These are phyloP conservation scores for Borealophlyctis nickersoniae DNA, from an alignment of 192 early-diverging fungal genomes.

Conservation along the genomic window DNA sequence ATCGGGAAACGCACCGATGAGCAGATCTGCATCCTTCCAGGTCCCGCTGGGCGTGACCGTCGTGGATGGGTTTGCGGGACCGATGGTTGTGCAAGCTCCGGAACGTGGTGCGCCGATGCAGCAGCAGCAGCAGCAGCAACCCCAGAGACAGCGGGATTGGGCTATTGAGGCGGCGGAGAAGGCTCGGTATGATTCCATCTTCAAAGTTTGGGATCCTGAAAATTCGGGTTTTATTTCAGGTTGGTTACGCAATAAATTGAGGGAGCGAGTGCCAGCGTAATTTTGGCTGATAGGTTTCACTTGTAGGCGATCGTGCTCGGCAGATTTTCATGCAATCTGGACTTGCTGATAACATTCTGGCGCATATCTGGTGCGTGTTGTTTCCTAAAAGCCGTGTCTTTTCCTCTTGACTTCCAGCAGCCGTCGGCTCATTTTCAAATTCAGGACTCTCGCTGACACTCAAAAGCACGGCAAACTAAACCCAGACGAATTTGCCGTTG, in stretches of 20 bases:
- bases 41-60: conserved; percentile 21
- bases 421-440: conserved; percentile 4
- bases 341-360: conserved; percentile 63
- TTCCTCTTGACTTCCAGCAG: not conserved
- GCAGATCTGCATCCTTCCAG: conserved; percentile 14
- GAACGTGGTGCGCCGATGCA: not conserved
- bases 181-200: conserved; percentile 57
- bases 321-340: conserved; percentile 75
- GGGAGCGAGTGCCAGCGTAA: not conserved
- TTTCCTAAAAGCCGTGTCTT: conserved; percentile 12
- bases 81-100: conserved; percentile 23
- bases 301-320: conserved; percentile 55
- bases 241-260: conserved; percentile 3
- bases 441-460: conserved; percentile 72
- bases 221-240: conserved; percentile 68
- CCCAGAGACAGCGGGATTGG: conserved; percentile 29
- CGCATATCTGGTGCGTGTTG: conserved; percentile 66
- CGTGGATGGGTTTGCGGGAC: conserved; percentile 32
- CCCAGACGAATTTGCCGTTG: conserved; percentile 91
- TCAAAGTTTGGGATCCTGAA: conserved; percentile 70
- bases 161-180: conserved; percentile 46
- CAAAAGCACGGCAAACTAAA: conserved; percentile 87
- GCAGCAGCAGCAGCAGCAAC: not conserved
- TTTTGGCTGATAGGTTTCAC: conserved; percentile 1
- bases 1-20: conserved; percentile 1